Base-by-base conservation (phyloP, 2,329 filamentous ascomycete species). In the Chaetomium sp. region DNA sequence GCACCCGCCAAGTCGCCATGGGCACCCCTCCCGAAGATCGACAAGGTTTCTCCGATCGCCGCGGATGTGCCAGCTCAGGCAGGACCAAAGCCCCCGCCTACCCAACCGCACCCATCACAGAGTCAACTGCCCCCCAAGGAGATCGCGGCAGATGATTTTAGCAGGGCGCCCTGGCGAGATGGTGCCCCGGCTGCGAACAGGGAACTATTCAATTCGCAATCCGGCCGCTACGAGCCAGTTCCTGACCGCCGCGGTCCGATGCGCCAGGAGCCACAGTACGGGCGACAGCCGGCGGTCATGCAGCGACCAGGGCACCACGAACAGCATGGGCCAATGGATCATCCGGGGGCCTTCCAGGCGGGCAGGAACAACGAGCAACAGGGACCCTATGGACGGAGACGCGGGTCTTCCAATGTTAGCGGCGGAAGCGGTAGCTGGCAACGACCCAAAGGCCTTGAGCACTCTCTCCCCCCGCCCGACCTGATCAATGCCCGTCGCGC, bases 151-250 rank as follows among this genome's bases (percentile, higher is more conserved):
- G 95, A 98, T 75, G 94, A 97, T 70, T 98, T 97, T 73, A 96
- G 90, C 75, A 86, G 95, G 67, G 87, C 89, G 60, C 85, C 88
- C 38, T 96, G 91, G 89, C 85, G 90, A 72, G 92, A 97, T 67
- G 85, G 88, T 5, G 82, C 83, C 42, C 74, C 81, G 0, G 82
- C 85, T 63, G 82, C 84, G 12, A 88, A 86, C 67, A 84, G 91
- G 63, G 93, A 98, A 75, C 81, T 98, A 0, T 98, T 88, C 79
- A 97, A 98, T 75, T 96, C 94, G n/a, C 90, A 96, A 62, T 97
- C 92, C 61, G 94, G 94, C 21, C 89, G 92, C 58, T 96, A 97
- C 71, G 94, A 98, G 74, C 93, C 93, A 19, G 94, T 93, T 3
- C 81, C 85, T 60, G 92, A 97, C 67, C 88, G 93, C 45, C 87